Conservation (phyloP, 148 eudicot species). For the Persicaria maculosa region DNA sequence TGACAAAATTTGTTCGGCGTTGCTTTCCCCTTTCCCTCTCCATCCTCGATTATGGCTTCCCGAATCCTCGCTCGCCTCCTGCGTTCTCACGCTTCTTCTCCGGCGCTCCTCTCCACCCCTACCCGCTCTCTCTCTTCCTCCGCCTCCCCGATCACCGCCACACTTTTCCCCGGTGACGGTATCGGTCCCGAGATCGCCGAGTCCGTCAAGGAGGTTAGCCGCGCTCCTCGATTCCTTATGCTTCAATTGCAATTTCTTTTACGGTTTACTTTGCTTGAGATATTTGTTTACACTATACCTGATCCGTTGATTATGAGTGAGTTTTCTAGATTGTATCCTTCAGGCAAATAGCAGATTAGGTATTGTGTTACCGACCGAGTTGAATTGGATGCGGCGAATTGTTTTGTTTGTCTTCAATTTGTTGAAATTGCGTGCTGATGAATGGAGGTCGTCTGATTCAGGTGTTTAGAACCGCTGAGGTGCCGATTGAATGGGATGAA, state of each 20-base stretch:
- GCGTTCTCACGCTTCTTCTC: conserved; percentile 25
- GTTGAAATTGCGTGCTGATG: background rate
- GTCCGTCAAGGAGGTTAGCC: conserved; percentile 68
- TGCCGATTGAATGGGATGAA: conserved; percentile 97
- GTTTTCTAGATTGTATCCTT: background rate
- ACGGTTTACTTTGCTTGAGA: background rate
- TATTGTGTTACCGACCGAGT: background rate
- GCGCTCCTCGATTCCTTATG: background rate
- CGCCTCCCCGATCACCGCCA: conserved; percentile 52
- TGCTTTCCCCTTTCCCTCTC: background rate
- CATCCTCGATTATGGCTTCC: conserved; percentile 46
- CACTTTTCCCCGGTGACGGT: conserved; percentile 97
- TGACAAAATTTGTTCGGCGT: background rate
- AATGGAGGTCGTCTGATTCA: conserved; percentile 22
- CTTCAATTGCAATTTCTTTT: background rate
- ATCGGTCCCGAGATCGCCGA: conserved; percentile 98
- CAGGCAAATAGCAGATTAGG: background rate
- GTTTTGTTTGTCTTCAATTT: background rate
- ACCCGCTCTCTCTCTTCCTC: conserved; percentile 21
- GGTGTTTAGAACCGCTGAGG: conserved; percentile 69
- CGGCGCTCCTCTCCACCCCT: conserved; percentile 19
- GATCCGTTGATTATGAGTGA: background rate
- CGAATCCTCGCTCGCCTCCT: conserved; percentile 53
- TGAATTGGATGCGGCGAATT: background rate
- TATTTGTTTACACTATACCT: background rate